Base-by-base conservation (phyloP, 495 filamentous ascomycete genomes). In the Neurospora sp. region DNA sequence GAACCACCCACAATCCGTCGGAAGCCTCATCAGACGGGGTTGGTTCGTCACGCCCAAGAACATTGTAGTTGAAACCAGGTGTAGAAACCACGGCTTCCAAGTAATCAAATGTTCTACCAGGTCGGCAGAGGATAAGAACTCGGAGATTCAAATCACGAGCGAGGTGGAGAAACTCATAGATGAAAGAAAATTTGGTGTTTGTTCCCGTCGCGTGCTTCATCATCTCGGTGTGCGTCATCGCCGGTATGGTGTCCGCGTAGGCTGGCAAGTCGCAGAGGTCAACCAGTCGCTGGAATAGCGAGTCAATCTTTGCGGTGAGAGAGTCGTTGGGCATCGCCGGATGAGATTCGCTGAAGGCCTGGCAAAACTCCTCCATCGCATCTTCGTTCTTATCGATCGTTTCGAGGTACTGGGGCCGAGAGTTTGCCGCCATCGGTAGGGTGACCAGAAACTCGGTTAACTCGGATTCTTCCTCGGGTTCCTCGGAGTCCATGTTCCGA, bases 121-220 rank as follows among this genome's bases (percentile, higher is more conserved):
- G 78, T 1, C 79, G 82, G 5, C 76, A 81, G n/a, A 87, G 22
- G 22, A 87, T 80, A 18, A 86, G 69, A 42, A 86, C 73, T 37
- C 78, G 82, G 46, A 73, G 75, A 38, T 82, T 75, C 66, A 79
- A 74, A 38, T 78, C 78, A n/a, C 73, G 72, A 16, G 85, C 35
- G 5, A 53, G 46, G 10, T 75, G 69, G 11, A 87, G 74, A 11
- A 86, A 75, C 73, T 85, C 85, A n/a, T 79, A 79, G 9, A 84
- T 72, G 22, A 86, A 87, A 1, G 78, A 79, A 68, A 84, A 85
- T 53, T 87, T 87, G 71, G 78, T 76, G 76, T 86, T 85, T 3
- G 83, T 81, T 20, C 75, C 75, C 39, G 79, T 77, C 5, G 81
- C 78, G 39, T 85, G 81, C 69, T 80, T 84, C 70, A 76, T 77